These are phyloP conservation scores for Aegilops bicornis DNA, from an alignment of 176 grass and related monocot genomes.

Conservation along the genomic window DNA sequence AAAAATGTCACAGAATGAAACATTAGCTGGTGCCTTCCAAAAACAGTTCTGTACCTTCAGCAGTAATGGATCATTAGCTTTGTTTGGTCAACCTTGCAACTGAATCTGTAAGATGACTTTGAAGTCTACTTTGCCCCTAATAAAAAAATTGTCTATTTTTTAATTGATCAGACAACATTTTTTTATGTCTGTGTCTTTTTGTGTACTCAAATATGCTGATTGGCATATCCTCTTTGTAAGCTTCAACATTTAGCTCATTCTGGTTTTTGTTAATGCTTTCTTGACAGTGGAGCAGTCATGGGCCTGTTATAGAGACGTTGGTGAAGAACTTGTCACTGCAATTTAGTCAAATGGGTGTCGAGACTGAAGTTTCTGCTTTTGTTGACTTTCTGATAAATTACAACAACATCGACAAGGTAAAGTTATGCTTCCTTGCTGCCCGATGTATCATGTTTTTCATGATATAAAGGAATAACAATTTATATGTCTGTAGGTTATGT, in stretches of 20 bases:
- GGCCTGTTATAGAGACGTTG: conserved; percentile 88
- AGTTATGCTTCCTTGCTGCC: conserved; percentile 21
- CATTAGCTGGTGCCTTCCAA: background rate
- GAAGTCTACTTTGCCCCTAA: background rate
- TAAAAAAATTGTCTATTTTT: background rate
- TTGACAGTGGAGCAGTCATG: conserved; percentile 84
- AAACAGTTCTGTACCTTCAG: background rate
- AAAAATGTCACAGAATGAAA: conserved; percentile 8
- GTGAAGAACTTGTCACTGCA: conserved; percentile 70
- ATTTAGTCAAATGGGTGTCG: conserved; percentile 51
- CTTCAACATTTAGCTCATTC: conserved; percentile 33
- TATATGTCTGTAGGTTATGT: conserved; percentile 74
- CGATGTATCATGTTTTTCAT: conserved; percentile 21
- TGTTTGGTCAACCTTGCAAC: conserved; percentile 22
- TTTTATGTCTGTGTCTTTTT: conserved; percentile 18
- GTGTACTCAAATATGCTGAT: background rate
- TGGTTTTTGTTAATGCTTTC: conserved; percentile 33
- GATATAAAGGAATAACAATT: conserved; percentile 37
- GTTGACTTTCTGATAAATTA: conserved; percentile 94
- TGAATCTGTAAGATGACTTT: conserved; percentile 6
- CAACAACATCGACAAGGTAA: conserved; percentile 99
- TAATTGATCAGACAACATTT: conserved; percentile 6
- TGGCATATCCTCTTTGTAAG: conserved; percentile 24
- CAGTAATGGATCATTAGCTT: conserved; percentile 29
- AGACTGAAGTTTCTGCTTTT: conserved; percentile 58